Percentiles rank a stretch among this genome's conserved stretches.
phyloP scores from a whole-genome alignment of 176 grass and related monocot genomes.

The Oryza nivara region DNA sequence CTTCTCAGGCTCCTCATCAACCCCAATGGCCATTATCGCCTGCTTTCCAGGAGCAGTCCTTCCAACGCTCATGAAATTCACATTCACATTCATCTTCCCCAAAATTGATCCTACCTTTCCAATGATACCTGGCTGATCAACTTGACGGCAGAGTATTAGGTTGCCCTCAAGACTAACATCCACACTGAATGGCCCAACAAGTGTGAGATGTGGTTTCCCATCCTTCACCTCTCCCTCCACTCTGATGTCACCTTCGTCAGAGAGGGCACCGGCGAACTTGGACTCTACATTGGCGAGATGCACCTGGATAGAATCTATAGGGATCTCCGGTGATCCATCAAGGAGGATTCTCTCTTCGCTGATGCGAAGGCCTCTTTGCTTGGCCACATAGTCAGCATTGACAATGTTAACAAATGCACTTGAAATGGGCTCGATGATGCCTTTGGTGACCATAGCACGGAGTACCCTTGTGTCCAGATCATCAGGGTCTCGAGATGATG shows the following conservation, averaged over 20 bases:
- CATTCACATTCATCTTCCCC: constrained; percentile 74
- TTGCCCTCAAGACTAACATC: constrained; percentile 87
- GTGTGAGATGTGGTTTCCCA: constrained; percentile 65
- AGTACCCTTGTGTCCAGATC: constrained; percentile 81
- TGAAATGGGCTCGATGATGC: constrained; percentile 81
- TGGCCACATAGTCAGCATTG: constrained; percentile 79
- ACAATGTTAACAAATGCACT: constrained; percentile 77
- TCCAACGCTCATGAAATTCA: constrained; percentile 93
- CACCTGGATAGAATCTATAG: constrained; percentile 74
- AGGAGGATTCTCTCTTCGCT: constrained; percentile 63
- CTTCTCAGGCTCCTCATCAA: constrained; percentile 74
- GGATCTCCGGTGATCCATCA: constrained; percentile 61
- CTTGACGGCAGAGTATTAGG: constrained; percentile 77
- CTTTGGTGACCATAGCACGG: constrained; percentile 73
- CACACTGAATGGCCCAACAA: constrained; percentile 67
- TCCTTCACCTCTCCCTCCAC: constrained; percentile 79
- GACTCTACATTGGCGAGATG: constrained; percentile 80
- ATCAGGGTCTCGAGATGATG: constrained; percentile 65
- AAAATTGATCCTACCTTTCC: constrained; percentile 69
- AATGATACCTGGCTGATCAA: constrained; percentile 85
- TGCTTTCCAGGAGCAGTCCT: constrained; percentile 77
- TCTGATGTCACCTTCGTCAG: constrained; percentile 63
- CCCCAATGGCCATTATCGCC: constrained; percentile 83
- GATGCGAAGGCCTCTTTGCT: constrained; percentile 67
- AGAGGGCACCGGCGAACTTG: constrained; percentile 77